Evolutionary conservation across 1,139 yeast genomes (phyloP), one percentile per base, ranked within the genome.

Genomic region (Pichia sp.): DNA sequence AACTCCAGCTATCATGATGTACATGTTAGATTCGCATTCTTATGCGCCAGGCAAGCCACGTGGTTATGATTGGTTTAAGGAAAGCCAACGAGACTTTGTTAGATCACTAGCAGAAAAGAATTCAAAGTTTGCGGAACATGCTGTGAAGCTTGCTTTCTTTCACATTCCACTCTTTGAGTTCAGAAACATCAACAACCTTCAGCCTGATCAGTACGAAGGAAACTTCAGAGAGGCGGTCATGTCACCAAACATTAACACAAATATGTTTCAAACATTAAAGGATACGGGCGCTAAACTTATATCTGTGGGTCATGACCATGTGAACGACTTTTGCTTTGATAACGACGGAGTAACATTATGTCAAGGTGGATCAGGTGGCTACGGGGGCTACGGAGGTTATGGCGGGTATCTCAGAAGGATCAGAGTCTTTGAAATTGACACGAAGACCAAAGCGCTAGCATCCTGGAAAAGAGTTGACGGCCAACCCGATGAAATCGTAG

Each of bases 371-470:
- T 95, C 81, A 1, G 69, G 72, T 2, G 98, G 97, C 4, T 93
- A 84, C 60, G 97, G 96, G 29, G 98, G 96, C 0, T 87, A 87
- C 53, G 95, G 81, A 11, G 96, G 96, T 0, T 85, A 87, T 53
- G 88, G 86, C 0, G 94, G 91, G 0, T 84, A 81, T 34, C 64
- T 80, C 11, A 71, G 98, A 49, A 68, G 96, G 40, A 53, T 86
- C 37, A 65, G 97, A 36, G 51, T 78, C 1, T 88, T 68, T 55
- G 87, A 83, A 30, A 51, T 87, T 12, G 79, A 86, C 54, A 60
- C 76, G 1, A 55, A 59, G 1, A 21, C 25, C 4, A 15, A 72
- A 1, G 58, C 64, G n/a, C 74, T 88, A 23, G 57, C 58, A 31
- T 72, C 86, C 1, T 86, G 94, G 88, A 87, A 87, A 57, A 62